Percentiles rank a stretch among this genome's conserved stretches.
phyloP scores from a whole-genome alignment of 1,284 basidiomycete genomes.

The Puccinia novopanici region DNA sequence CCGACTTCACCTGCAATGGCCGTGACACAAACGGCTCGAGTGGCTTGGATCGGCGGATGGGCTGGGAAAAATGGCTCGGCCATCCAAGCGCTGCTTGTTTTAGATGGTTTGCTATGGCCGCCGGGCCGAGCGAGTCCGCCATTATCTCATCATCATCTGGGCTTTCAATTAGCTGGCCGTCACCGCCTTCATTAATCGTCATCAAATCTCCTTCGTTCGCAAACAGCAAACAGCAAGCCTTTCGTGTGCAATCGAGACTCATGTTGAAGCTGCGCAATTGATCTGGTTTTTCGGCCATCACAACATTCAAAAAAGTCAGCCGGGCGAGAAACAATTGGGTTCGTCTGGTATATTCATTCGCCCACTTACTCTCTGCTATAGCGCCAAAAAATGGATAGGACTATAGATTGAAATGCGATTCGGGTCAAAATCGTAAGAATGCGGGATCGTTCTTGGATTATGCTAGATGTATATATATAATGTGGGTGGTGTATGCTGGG shows the following conservation, averaged over 20 bases:
- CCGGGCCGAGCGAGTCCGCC: neutral
- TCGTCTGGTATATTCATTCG: neutral
- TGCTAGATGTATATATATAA: too few relatives aligned
- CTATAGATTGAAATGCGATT: too few relatives aligned
- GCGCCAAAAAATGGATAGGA: neutral
- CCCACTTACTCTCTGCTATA: neutral
- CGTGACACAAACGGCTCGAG: neutral
- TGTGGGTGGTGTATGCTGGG: neutral
- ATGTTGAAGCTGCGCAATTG: neutral
- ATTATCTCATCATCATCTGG: neutral
- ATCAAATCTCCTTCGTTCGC: neutral
- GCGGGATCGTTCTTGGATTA: neutral
- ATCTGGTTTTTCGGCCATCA: neutral
- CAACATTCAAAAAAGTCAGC: neutral
- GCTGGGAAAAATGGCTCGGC: neutral
- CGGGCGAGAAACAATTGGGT: neutral
- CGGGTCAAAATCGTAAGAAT: neutral
- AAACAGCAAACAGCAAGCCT: neutral
- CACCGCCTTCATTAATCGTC: neutral
- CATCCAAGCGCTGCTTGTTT: neutral
- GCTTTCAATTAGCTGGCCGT: neutral
- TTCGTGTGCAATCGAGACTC: neutral
- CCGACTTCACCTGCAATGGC: neutral
- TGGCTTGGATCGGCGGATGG: neutral
- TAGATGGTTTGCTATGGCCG: neutral